phyloP scores from a whole-genome alignment of 164 flowering plant genomes.

The Vitis rotundifolia region DNA sequence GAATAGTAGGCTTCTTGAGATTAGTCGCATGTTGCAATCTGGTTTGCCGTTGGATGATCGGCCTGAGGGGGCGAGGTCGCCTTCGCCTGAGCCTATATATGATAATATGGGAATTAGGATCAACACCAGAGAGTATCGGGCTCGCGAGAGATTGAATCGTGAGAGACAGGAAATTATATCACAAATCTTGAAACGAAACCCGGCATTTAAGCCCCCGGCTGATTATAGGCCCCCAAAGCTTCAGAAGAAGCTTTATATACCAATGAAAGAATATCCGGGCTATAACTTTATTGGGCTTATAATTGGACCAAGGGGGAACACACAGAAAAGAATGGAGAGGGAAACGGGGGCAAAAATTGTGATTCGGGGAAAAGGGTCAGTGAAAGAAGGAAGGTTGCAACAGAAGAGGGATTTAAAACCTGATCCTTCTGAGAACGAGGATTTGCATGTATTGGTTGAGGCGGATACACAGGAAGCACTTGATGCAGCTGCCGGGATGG shows the following conservation, averaged over 20 bases:
- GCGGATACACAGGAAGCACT: conserved; percentile 90
- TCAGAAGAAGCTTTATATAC: conserved; percentile 89
- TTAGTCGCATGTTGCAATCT: conserved; percentile 71
- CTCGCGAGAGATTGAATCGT: conserved; percentile 72
- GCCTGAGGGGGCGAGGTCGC: conserved; percentile 89
- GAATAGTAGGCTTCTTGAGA: conserved; percentile 76
- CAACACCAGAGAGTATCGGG: conserved; percentile 89
- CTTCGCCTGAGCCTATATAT: conserved; percentile 92
- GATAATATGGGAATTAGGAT: conserved; percentile 93
- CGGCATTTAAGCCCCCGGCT: conserved; percentile 89
- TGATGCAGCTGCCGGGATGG: conserved; percentile 95
- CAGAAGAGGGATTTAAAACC: conserved; percentile 85
- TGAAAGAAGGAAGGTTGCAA: conserved; percentile 88
- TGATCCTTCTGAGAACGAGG: conserved; percentile 89
- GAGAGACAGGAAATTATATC: conserved; percentile 86
- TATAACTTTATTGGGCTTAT: conserved; percentile 93
- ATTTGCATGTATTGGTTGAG: conserved; percentile 92
- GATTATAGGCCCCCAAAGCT: conserved; percentile 95
- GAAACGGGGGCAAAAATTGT: conserved; percentile 97
- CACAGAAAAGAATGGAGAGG: conserved; percentile 95
- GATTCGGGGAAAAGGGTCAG: conserved; percentile 88
- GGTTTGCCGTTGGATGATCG: conserved; percentile 81
- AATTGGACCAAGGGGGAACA: conserved; percentile 97
- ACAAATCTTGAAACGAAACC: conserved; percentile 76
- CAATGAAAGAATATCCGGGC: conserved; percentile 95